Evolutionary conservation across 1,139 yeast species (phyloP), one percentile per base, ranked within the genome.

Genomic region (Geotrichum klebahnii): DNA sequence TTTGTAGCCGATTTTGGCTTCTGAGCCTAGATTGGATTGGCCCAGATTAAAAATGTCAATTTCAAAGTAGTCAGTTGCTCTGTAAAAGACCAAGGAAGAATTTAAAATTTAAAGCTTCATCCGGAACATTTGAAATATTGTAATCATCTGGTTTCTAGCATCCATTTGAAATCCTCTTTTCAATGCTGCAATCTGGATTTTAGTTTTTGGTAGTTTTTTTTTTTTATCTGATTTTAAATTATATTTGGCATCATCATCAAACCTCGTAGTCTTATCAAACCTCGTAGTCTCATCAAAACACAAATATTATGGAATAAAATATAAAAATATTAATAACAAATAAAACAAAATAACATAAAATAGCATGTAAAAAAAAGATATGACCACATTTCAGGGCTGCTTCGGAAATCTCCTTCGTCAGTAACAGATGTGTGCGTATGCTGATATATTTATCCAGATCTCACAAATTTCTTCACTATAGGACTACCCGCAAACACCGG

Each of bases 401-500:
- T 17, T 19, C 32, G 2, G n/a, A n/a, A n/a, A n/a, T n/a, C n/a
- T n/a, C n/a, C n/a, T n/a, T n/a, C n/a, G n/a, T n/a, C n/a, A n/a
- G n/a, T n/a, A n/a, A n/a, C n/a, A n/a, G n/a, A n/a, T n/a, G n/a
- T n/a, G n/a, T n/a, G n/a, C n/a, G n/a, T n/a, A n/a, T 19, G n/a
- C 14, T 38, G 6, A 23, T 17, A 20, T 19, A 40, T 38, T 37
- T 35, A 39, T 28, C 36, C 31, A 23, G 45, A 22, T 35, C 51
- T 43, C 1, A 82, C 76, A 65, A 83, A 84, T 36, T 68, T 64
- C 56, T 75, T 76, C 9, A 83, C 79, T 9, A 74, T 69, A 1
- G 62, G 63, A 23, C 77, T 67, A 48, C 72, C 69, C 55, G 78
- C 77, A 57, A 79, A 70, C 6, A 69, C 68, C 0, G 94, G 92